Conservation (phyloP, 2,329 filamentous ascomycete species). For the Stemphylium beticola region DNA sequence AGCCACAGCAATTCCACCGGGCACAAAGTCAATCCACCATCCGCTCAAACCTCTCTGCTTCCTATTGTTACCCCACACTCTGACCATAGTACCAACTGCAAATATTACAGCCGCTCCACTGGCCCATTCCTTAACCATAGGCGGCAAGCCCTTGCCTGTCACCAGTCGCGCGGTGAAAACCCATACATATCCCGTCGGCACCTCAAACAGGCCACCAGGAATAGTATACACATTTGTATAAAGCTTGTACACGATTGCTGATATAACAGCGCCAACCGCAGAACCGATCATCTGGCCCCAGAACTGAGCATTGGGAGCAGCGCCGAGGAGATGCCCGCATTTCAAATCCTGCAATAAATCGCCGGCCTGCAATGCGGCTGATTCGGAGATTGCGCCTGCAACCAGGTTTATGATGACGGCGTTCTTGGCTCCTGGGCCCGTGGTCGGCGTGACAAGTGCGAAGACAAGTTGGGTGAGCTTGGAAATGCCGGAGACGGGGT, state of each 20-base stretch:
- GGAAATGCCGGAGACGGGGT: constrained; percentile 94
- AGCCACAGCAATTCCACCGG: constrained; percentile 93
- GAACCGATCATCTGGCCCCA: constrained; percentile 95
- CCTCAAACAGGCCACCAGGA: constrained; percentile 87
- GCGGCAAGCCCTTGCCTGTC: constrained; percentile 85
- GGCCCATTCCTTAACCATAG: constrained; percentile 82
- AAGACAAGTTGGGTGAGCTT: constrained; percentile 97
- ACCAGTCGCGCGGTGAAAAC: constrained; percentile 94
- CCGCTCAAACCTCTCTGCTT: constrained; percentile 43
- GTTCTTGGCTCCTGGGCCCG: constrained; percentile 65
- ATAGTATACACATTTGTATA: constrained; percentile 91
- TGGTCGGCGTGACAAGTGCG: constrained; percentile 78
- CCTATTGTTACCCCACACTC: constrained; percentile 55
- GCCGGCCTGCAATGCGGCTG: constrained; percentile 88
- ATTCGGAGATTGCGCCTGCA: constrained; percentile 85
- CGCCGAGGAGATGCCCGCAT: constrained; percentile 90
- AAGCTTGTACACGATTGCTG: constrained; percentile 83
- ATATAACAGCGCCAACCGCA: constrained; percentile 82
- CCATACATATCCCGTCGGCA: constrained; percentile 96
- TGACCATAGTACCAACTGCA: constrained; percentile 70
- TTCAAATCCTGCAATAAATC: constrained; percentile 98
- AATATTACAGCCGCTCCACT: constrained; percentile 77
- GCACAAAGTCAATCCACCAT: constrained; percentile 76
- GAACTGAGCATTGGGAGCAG: constrained; percentile 92
- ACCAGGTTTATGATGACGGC: constrained; percentile 95